Evolutionary conservation across 1,284 basidiomycete genomes (phyloP), one percentile per base, ranked within the genome.

Genomic region (Prillingera fragicola): DNA sequence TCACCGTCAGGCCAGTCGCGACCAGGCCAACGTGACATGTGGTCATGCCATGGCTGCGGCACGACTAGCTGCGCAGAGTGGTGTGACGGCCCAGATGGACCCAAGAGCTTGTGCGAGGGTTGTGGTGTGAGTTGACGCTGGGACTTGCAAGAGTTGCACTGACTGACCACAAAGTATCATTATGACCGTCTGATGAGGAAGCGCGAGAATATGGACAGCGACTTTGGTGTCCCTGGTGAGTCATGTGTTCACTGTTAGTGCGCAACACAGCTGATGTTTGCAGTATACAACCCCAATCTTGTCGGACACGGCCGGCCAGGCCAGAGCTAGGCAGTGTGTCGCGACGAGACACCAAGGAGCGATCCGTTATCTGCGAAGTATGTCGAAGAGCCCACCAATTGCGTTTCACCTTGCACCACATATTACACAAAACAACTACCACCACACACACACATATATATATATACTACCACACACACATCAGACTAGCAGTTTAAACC

Each of bases 21-120:
- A 7, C 25, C 14, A 35, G 45, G 28, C 32, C 42, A 22, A 14
- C 37, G 34, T 29, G 45, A 50, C n/a, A 35, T 38, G 2, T 50
- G 49, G 31, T 57, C 49, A 45, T 65, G 63, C 46, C 49, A 57
- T 39, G 54, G 57, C 1, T 65, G 63, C 43, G 54, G 58, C 4
- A 43, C 48, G 3, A 43, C 46, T 3, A 46, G 50, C 2, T 50
- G 53, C 4, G 38, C 31, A 2, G 52, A 53, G 33, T 62, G 59
- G 63, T 50, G 48, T 29, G 47, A 42, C 28, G 63, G 63, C n/a
- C 63, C 63, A 1, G 59, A 63, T 41, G 63, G 63, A 0, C 59
- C 63, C 4, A 38, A 44, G 33, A 65, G 59, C 40, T 46, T 65
- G 31, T 65, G 61, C 39, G 50, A 59, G 29, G 39, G 38, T 6